Evolutionary conservation across 2,329 filamentous ascomycete species (phyloP), one percentile per base, ranked within the genome.

Genomic region (Aspergillus pseudonomiae): DNA sequence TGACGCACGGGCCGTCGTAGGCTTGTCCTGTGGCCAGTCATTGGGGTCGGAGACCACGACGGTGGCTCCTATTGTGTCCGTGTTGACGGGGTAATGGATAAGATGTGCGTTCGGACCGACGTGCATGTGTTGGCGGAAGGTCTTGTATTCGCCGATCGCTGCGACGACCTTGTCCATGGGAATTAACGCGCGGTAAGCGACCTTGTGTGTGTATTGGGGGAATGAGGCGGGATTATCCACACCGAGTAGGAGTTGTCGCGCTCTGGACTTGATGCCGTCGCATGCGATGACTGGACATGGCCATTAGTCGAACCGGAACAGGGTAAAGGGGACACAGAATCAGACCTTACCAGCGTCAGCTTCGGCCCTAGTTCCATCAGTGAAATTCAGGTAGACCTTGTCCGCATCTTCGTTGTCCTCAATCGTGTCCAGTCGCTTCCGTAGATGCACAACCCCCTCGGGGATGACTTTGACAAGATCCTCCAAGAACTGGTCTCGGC

Each of bases 221-320:
- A 79, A 71, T 0, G 81, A 75, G 3, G 80, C 78, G 0, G 82
- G 79, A 62, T 82, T 74, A 24, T 79, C 75, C 4, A 79, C 73
- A 0, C 84, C 85, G 2, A 89, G 75, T 2, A 90, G 72, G 14
- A 85, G 70, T 32, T 82, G 73, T 11, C 88, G 79, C 3, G 84
- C 79, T 3, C 79, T 77, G 1, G 85, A 87, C 70, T 86, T 86
- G 69, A 90, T 87, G 0, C 88, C 88, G 74, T 90, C 88, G 70
- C 86, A 88, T 4, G 85, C 87, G 58, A 90, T 67, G 11, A 60
- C 61, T 66, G 24, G 45, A 24, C 21, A 11, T 12, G 10, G 14
- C 6, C 4, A 48, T 48, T 21, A 12, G 19, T 5, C 12, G 12
- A 26, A 9, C 43, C 10, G 10, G 21, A 24, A 6, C 6, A 24